Percentiles rank a stretch among this genome's conserved stretches.
Conservation (phyloP, 108 stramenopile species). For the Nitzschia putrida region DNA sequence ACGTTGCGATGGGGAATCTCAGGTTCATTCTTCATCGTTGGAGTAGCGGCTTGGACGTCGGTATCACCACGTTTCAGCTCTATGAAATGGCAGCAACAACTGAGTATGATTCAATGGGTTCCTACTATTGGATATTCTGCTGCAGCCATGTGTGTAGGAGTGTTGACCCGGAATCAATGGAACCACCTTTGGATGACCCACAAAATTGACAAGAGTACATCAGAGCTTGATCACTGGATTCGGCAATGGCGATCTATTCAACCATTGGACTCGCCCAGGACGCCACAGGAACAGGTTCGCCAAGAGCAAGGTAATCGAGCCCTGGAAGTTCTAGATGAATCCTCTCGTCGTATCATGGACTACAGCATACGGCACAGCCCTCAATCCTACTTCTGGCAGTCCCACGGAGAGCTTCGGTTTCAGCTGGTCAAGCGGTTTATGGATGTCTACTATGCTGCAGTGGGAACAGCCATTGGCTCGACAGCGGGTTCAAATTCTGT, state of each 20-base stretch:
- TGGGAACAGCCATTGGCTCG: conserved; percentile 69
- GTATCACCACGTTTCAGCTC: too few relatives aligned
- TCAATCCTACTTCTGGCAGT: conserved; percentile 65
- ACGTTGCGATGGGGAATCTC: too few relatives aligned
- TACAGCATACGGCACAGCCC: conserved; percentile 32
- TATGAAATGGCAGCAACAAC: too few relatives aligned
- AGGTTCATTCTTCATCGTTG: too few relatives aligned
- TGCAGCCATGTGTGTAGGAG: not conserved
- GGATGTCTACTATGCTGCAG: conserved; percentile 79
- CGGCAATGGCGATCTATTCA: conserved; percentile 44
- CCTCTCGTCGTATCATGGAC: conserved; percentile 40
- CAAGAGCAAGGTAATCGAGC: not conserved
- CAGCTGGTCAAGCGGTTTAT: conserved; percentile 76
- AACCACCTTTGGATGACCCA: conserved; percentile 52
- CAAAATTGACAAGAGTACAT: conserved; percentile 50
- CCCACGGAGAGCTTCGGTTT: conserved; percentile 72
- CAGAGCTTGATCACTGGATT: conserved; percentile 59
- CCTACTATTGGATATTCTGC: not conserved
- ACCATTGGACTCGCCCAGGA: not conserved
- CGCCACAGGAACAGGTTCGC: conserved; percentile 8
- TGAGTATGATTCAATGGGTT: not conserved
- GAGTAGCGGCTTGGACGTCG: too few relatives aligned
- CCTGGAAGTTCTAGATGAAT: conserved; percentile 24
- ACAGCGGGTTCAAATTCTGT: conserved; percentile 41
- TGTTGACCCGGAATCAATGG: not conserved